Evolutionary conservation across 805 yeast genomes (phyloP), one percentile per base, ranked within the genome.

Genomic region (Candida broadrunensis): DNA sequence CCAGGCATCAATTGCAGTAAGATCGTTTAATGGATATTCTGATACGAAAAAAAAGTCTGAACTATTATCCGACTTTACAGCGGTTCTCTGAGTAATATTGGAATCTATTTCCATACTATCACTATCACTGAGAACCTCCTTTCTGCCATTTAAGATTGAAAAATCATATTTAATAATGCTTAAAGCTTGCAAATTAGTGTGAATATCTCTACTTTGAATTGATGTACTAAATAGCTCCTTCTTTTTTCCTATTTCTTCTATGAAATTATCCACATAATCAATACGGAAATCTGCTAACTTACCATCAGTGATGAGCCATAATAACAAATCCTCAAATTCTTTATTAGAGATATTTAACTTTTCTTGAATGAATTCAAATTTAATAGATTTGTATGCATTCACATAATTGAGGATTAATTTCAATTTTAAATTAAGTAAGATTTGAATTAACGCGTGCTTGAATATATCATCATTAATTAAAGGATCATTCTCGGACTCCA

Each of bases 391-490:
- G 42, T 63, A 70, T 1, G 72, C 60, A 29, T 56, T 57, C 23
- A 62, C 44, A 21, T 55, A 49, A 36, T 61, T 57, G n/a, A 53
- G 38, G 3, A 69, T 40, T 14, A 61, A 49, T 35, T 61, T 66
- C n/a, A 57, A 50, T 38, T 59, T 56, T 32, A 70, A 56, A 35
- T 67, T 61, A 16, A 52, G 44, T 18, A 55, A 42, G 6, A 69
- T 63, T 14, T 53, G 48, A 9, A 46, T 41, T 1, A 54, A 42
- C 0, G 73, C 60, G n/a, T 49, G 43, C 5, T 42, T 36, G 37
- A 65, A 66, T 2, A 70, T 58, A 15, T 51, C 51, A 41, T 70
- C 72, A 3, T 47, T 34, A 26, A 47, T 49, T 15, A 70, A 54
- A 0, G 54, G 50, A 38, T 64, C 70, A 5, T 43, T 33, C 4